A percentile compares a stretch with the other conserved stretches of the same genome.
These are phyloP conservation scores for Groenewaldozyma auringiensis DNA, from an alignment of 1,139 yeast genomes.

Conservation along the genomic window DNA sequence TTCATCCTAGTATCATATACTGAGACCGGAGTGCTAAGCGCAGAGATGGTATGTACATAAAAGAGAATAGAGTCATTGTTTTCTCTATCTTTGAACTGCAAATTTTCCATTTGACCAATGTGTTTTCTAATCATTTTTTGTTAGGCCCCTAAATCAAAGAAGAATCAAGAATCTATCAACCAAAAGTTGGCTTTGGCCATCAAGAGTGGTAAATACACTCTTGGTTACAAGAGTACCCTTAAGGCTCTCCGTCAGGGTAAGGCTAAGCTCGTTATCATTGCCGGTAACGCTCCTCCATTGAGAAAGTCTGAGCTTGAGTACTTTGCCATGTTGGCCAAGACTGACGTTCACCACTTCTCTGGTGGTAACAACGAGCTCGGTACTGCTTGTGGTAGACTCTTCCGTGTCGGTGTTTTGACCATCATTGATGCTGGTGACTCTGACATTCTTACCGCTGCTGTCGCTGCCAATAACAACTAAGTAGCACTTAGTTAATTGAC, in stretches of 20 bases:
- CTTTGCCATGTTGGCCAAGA: slow-evolving; percentile 99
- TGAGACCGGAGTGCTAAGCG: slow-evolving; percentile 84
- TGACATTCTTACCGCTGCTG: slow-evolving; percentile 67
- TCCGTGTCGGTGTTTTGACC: slow-evolving; percentile 98
- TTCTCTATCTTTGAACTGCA: too few relatives aligned
- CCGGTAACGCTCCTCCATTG: slow-evolving; percentile 99
- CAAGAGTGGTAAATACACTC: slow-evolving; percentile 99
- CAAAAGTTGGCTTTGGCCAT: slow-evolving; percentile 96
- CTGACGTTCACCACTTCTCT: slow-evolving; percentile 97
- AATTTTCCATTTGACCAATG: too few relatives aligned
- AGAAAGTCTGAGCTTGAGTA: slow-evolving; percentile 99
- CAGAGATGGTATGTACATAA: slow-evolving; percentile 87
- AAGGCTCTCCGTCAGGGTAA: slow-evolving; percentile 98
- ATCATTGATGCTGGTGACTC: slow-evolving; percentile 99
- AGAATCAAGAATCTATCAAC: slow-evolving; percentile 91
- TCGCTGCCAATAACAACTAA: too few relatives aligned
- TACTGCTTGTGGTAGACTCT: slow-evolving; percentile 99
- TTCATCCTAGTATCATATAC: slow-evolving; percentile 2
- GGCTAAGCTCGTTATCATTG: slow-evolving; percentile 96
- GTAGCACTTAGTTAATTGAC: too few relatives aligned
- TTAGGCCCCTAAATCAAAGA: slow-evolving; percentile 92
- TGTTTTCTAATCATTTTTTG: too few relatives aligned
- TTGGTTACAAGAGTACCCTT: slow-evolving; percentile 98
- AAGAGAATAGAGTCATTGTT: too few relatives aligned
- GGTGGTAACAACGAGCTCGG: slow-evolving; percentile 99